Evolutionary conservation across 2,329 filamentous ascomycete species (phyloP), one percentile per base, ranked within the genome.

Genomic region (Emmonsiellopsis sp.): DNA sequence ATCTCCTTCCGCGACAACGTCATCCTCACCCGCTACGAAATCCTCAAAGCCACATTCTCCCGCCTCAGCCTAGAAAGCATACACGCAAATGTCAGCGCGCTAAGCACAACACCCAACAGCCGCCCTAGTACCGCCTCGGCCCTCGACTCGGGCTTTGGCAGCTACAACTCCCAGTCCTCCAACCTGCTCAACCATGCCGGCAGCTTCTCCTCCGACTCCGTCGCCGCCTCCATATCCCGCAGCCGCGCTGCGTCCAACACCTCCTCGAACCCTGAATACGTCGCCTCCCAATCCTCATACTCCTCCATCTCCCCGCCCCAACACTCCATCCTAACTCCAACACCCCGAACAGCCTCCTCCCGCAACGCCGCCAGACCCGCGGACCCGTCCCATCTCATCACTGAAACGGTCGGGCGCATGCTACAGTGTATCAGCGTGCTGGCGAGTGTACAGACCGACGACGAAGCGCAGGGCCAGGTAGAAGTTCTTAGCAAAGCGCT

Each of bases 341-440:
- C 38, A 13, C 34, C 43, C 10, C 54, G 51, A 34, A 10, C 45
- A 7, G 34, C 43, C 9, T 26, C 45, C 15, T 40, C 41, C 11
- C 32, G 32, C 50, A 45, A 43, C 7, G 37, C 53, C n/a, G 16
- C 52, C 13, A 50, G 35, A 37, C 45, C 54, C 11, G 57, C 67
- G 5, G 74, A 76, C 55, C 71, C 69, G 63, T 85, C 83, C 53
- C 72, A 64, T 81, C 89, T 66, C 83, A 93, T 97, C 52, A 95
- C 93, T 0, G 91, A 97, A 61, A 95, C 92, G 61, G 91, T 96
- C 0, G 93, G 90, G 0, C 79, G 92, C 50, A 95, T 98, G 89
- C 76, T 98, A 58, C 93, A 98, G 73, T 98, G 93, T 69, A 86
- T 97, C 70, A 92, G 86, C 67, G 90, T 98, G 7, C 76, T 98